Evolutionary conservation across 768 basidiomycete genomes (phyloP), one percentile per base, ranked within the genome.

Genomic region (Naganishia vaughanmartiniae): DNA sequence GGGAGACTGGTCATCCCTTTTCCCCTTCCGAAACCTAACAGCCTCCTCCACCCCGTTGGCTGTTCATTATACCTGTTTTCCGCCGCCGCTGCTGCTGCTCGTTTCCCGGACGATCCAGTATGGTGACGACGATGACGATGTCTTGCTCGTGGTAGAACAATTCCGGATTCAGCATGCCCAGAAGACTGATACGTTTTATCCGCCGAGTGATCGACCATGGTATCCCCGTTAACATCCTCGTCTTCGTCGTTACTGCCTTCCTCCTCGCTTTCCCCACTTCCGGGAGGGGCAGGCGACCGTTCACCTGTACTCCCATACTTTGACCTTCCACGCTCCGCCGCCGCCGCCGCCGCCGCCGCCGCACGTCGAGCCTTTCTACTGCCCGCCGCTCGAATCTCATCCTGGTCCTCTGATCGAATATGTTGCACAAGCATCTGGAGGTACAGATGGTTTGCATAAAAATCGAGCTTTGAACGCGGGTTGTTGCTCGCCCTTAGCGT

Each of bases 361-460:
- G 65, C 46, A 53, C 31, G 36, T 31, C 30, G 36, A 9, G 26
- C 26, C 28, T 34, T 66, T 30, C 36, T 28, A 46, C 65, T 54
- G 2, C 46, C 57, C 19, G 58, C 39, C 31, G 45, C 54, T 42
- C 58, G 58, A 31, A 69, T 30, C 26, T 60, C 68, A 24, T 72
- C 71, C 57, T 68, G 54, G 54, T 73, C 72, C 30, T 67, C 39
- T 28, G 63, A 24, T 6, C 76, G 76, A n/a, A 76, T 79, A 68
- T 81, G 77, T 53, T 81, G 78, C 6, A 78, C 72, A 17, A 81
- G 67, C 57, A 79, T 71, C 60, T 81, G 80, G 2, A 77, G 67
- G 67, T 81, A 81, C 14, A 81, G 74, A 67, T 80, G 79, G 56
- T 77, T 75, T n/a, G 70, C 58, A 75, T 81, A 81, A 67, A 81